Evolutionary conservation across 2,329 filamentous ascomycete genomes (phyloP).

Genomic region (Coniochaeta sp.): DNA sequence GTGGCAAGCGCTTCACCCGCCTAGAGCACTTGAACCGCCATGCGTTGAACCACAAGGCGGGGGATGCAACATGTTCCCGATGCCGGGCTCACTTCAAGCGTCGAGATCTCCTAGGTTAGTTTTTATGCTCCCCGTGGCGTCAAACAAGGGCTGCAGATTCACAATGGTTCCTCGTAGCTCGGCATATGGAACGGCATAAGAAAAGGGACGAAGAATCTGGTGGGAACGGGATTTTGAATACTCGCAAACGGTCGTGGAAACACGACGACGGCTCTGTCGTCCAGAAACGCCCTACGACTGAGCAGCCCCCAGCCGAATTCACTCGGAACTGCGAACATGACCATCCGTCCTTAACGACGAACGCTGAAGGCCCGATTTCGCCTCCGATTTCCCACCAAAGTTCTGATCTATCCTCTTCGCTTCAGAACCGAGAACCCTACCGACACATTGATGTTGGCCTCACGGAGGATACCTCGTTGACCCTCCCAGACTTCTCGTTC

Average conservation of each 20-base stretch:
- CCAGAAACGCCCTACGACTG: conserved; percentile 24
- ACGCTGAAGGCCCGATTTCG: conserved; percentile 3
- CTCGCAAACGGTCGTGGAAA: conserved; percentile 49
- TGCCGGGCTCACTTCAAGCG: conserved; percentile 56
- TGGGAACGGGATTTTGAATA: conserved; percentile 43
- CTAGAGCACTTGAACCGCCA: conserved; percentile 53
- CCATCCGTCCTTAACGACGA: conserved; percentile 12
- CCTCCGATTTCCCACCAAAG: neutral
- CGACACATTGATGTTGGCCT: neutral
- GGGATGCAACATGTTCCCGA: conserved; percentile 47
- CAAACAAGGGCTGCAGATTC: conserved; percentile 6
- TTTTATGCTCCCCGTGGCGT: neutral
- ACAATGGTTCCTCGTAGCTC: conserved; percentile 32
- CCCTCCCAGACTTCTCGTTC: neutral
- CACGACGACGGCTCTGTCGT: conserved; percentile 45
- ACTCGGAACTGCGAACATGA: neutral
- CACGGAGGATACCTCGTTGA: neutral
- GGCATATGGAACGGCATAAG: conserved; percentile 47
- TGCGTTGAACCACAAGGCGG: conserved; percentile 46
- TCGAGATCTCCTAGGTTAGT: conserved; percentile 48
- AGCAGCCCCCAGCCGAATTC: neutral
- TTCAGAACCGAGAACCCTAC: neutral
- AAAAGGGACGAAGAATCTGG: conserved; percentile 50
- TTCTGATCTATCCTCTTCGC: neutral
- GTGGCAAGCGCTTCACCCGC: conserved; percentile 46